Evolutionary conservation across 495 filamentous ascomycete genomes (phyloP), one percentile per base, ranked within the genome.

Genomic region (Neurospora intermedia): DNA sequence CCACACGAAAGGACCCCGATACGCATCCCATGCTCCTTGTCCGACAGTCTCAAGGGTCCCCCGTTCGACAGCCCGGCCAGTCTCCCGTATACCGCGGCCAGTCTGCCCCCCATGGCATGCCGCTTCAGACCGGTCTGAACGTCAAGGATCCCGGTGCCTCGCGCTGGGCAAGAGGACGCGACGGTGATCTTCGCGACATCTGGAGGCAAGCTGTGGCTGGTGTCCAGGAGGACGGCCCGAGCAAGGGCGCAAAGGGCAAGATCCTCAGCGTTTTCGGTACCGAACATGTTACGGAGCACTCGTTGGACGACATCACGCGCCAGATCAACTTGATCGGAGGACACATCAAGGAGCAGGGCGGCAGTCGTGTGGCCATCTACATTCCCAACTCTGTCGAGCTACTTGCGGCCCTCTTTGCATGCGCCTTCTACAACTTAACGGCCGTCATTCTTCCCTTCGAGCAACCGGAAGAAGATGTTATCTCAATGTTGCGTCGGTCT

Each of bases 321-420:
- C 91, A 97, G 81, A 97, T 98, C 78, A 93, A 92, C 81, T 87
- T 96, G 10, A 89, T 98, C 73, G 96, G 96, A 73, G 85, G 89
- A 74, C 86, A 94, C 75, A 83, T 98, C 59, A 76, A 80, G 43
- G 86, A 90, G 74, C 86, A 91, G 73, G 88, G 89, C 18, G 91
- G 87, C n/a, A 90, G 90, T 78, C 90, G 88, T 43, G 92, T 98
- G 38, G 96, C 93, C 35, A 87, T 99, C 75, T 96, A 96, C 80
- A 88, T 98, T 38, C 94, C 94, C 4, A 98, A 99, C 84, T 96
- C 93, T 66, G 85, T 97, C 77, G 96, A 98, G 81, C 89, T 96
- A 70, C 83, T 99, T 59, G 89, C 77, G n/a, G 79, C 81, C 4
- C 84, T 88, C 13, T 87, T 88, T 73, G 86, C 88, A 40, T 89